Conservation (phyloP, 1,284 basidiomycete species). For the Moesziomyces parantarcticus region DNA sequence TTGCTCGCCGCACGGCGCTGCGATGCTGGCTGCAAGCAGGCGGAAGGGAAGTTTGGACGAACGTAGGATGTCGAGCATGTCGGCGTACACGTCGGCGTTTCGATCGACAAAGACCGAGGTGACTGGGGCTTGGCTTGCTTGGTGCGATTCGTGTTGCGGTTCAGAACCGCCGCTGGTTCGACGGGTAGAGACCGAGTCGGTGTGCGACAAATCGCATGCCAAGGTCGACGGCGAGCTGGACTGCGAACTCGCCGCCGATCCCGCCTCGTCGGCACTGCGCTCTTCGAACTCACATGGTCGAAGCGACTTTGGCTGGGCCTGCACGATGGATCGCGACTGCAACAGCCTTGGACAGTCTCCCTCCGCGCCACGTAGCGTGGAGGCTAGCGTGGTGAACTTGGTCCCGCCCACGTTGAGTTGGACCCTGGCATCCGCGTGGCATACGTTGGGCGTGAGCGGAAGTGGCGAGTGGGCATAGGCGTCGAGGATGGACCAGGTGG, state of each 20-base stretch:
- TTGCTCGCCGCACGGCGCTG: background rate
- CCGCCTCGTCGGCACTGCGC: too few species aligned
- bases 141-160: background rate
- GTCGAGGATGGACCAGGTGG: background rate
- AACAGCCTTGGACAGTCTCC: constrained; percentile 19
- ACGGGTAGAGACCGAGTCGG: constrained; percentile 10
- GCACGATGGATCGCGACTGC: background rate
- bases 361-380: constrained; percentile 14
- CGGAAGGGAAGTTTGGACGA: constrained; percentile 21
- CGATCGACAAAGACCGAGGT: constrained; percentile 25
- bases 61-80: constrained; percentile 30
- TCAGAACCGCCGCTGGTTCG: constrained; percentile 19
- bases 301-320: background rate
- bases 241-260: background rate
- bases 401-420: constrained; percentile 29
- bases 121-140: too few species aligned
- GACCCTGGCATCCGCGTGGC: background rate
- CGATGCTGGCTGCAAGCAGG: constrained; percentile 8
- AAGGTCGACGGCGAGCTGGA: background rate
- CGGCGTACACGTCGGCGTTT: constrained; percentile 21
- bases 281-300: too few species aligned
- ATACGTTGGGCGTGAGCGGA: background rate
- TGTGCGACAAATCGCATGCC: background rate
- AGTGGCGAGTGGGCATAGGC: background rate
- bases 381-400: constrained; percentile 17